A percentile compares a stretch with the other conserved stretches of the same genome.
Evolutionary conservation across 768 basidiomycete species (phyloP).

Genomic region (Russula virescens): DNA sequence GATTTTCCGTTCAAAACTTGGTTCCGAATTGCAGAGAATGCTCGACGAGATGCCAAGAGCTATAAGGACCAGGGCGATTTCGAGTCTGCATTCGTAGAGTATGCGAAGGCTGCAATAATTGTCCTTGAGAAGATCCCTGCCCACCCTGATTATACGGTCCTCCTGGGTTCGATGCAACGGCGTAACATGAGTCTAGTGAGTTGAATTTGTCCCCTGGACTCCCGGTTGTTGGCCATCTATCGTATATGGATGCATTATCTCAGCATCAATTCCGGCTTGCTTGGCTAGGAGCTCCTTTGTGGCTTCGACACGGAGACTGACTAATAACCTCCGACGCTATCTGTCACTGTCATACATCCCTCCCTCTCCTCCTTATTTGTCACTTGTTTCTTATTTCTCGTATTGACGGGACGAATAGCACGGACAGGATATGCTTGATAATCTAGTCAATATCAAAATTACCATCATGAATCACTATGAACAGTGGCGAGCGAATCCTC

Average conservation of each 20-base stretch:
- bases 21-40: slow-evolving; percentile 58
- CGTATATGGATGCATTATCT: background rate
- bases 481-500: slow-evolving; percentile 40
- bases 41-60: slow-evolving; percentile 39
- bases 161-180: slow-evolving; percentile 53
- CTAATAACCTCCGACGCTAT: too few species aligned
- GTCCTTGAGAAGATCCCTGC: slow-evolving; percentile 71
- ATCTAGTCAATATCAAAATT: slow-evolving; percentile 60
- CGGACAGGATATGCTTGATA: slow-evolving; percentile 66
- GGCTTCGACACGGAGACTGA: background rate
- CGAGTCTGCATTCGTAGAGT: slow-evolving; percentile 66
- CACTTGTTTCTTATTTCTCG: slow-evolving; percentile 1
- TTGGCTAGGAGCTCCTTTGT: background rate
- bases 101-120: slow-evolving; percentile 68
- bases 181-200: slow-evolving; percentile 65
- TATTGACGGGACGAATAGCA: slow-evolving; percentile 42
- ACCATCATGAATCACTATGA: slow-evolving; percentile 59
- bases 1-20: slow-evolving; percentile 57
- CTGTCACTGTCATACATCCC: background rate
- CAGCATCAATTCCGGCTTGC: background rate
- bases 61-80: slow-evolving; percentile 44
- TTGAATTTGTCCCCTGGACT: slow-evolving; percentile 24
- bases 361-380: background rate
- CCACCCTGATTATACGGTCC: slow-evolving; percentile 57
- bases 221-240: slow-evolving; percentile 4